Percentiles rank a stretch among this genome's conserved stretches.
These are phyloP conservation scores for Helminthosporium solani DNA, from an alignment of 2,329 filamentous ascomycete species.

Conservation along the genomic window DNA sequence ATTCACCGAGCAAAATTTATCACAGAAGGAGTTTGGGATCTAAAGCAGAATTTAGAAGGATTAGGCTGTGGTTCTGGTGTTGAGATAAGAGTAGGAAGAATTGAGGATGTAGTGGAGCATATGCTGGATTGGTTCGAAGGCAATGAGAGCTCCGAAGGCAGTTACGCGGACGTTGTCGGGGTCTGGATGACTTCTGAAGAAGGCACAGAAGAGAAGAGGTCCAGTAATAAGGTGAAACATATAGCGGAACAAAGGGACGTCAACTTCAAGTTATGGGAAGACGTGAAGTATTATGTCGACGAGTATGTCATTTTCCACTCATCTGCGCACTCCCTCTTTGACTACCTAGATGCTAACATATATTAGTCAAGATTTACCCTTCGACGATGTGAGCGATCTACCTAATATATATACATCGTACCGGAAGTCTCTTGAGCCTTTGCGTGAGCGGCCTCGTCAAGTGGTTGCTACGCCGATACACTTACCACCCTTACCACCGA, in stretches of 20 bases:
- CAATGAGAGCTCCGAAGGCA: slow-evolving; percentile 11
- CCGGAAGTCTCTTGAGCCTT: slow-evolving; percentile 70
- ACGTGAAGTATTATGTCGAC: slow-evolving; percentile 78
- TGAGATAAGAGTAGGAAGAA: slow-evolving; percentile 62
- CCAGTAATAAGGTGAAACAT: slow-evolving; percentile 59
- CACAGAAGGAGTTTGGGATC: slow-evolving; percentile 70
- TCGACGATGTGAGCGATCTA: slow-evolving; percentile 59
- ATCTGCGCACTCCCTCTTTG: neutral
- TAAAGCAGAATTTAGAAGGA: slow-evolving; percentile 63
- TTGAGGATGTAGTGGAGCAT: slow-evolving; percentile 59
- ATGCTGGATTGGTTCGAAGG: slow-evolving; percentile 53
- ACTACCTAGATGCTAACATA: slow-evolving; percentile 1
- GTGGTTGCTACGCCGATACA: slow-evolving; percentile 56
- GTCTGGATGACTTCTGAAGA: slow-evolving; percentile 76
- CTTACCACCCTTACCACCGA: slow-evolving; percentile 60
- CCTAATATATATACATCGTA: slow-evolving; percentile 76
- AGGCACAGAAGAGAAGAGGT: slow-evolving; percentile 66
- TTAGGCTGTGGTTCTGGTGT: slow-evolving; percentile 59
- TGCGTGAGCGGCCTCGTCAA: slow-evolving; percentile 63
- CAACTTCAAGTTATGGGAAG: slow-evolving; percentile 65
- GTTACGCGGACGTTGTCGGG: slow-evolving; percentile 54
- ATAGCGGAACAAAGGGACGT: slow-evolving; percentile 56
- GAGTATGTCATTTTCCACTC: slow-evolving; percentile 58
- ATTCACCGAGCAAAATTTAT: slow-evolving; percentile 71
- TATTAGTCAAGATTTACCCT: slow-evolving; percentile 64